Evolutionary conservation across 208 protist species (phyloP), one percentile per base, ranked within the genome.

Genomic region (Trypanosomatidae sp.): DNA sequence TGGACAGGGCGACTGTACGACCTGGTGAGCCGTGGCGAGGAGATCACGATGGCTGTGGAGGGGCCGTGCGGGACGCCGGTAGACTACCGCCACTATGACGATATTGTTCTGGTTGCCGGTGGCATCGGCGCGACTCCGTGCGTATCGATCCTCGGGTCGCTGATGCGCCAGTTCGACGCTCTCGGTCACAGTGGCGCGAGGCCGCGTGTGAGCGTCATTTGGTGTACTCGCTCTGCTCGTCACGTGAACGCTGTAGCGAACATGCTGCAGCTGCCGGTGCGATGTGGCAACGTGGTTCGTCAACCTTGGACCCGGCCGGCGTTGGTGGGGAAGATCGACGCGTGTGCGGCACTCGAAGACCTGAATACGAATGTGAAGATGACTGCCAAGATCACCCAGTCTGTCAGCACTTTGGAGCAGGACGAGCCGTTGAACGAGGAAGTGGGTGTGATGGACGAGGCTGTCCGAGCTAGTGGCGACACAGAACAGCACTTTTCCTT

Each of bases 91-190:
- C 74, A 80, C 59, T 86, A 85, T 55, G 58, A 74, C 41, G 25
- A 55, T n/a, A 59, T 89, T 52, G 59, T 84, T 33, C 70, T 89
- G n/a, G 73, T 89, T 41, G 81, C 71, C 47, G 85, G 85, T 30
- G 85, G 85, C 36, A 87, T 89, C 55, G 85, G 85, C 53, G 73
- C 81, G 22, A 71, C 79, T 28, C 81, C 85, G 58, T 89, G 85
- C 59, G 76, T 81, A 25, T 77, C 84, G 13, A 74, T 89, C 15
- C 83, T 75, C 70, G 75, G 71, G 19, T 76, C 81, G 19, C 50
- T 71, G 46, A 30, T 71, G 19, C 46, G 66, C 10, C 28, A 71
- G 30, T 39, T 12, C 19, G 8, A 33, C 13, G 62, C 62, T 22
- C 13, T 22, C 13, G 62, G 62, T n/a, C n/a, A 39, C 44, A 53